phyloP scores from a whole-genome alignment of 768 basidiomycete species.

The Pleurotus pulmonarius region DNA sequence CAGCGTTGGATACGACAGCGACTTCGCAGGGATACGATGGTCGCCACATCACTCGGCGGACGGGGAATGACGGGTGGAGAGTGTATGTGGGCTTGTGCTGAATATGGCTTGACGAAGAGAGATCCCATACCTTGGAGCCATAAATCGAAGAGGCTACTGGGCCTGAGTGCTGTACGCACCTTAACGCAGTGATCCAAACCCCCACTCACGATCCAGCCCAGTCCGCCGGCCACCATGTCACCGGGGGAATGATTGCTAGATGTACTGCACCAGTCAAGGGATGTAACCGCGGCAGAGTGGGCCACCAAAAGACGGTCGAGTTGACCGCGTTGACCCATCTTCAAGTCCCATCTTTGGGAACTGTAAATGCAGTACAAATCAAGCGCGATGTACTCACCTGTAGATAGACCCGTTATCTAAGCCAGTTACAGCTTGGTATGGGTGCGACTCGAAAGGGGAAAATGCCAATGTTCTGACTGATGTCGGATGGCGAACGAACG shows the following conservation, averaged over 20 bases:
- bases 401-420: constrained; percentile 70
- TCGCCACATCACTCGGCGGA: constrained; percentile 74
- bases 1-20: constrained; percentile 67
- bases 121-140: constrained; percentile 64
- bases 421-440: constrained; percentile 66
- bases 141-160: neutral
- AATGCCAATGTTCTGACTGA: constrained; percentile 68
- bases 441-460: constrained; percentile 61
- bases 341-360: constrained; percentile 65
- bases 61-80: constrained; percentile 70
- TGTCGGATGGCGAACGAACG: constrained; percentile 68
- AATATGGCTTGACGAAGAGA: constrained; percentile 49
- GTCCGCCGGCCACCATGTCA: constrained; percentile 28
- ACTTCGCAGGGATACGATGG: constrained; percentile 75
- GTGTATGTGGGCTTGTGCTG: constrained; percentile 64
- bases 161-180: constrained; percentile 28
- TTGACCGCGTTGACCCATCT: constrained; percentile 71
- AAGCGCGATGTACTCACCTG: constrained; percentile 31
- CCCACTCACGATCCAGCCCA: constrained; percentile 78
- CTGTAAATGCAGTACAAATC: neutral
- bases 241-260: constrained; percentile 16
- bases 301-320: constrained; percentile 73
- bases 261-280: constrained; percentile 66
- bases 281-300: constrained; percentile 66
- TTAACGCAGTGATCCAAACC: constrained; percentile 80